Evolutionary conservation across 148 eudicot genomes (phyloP).

Genomic region (Pharnaceum exiguum): DNA sequence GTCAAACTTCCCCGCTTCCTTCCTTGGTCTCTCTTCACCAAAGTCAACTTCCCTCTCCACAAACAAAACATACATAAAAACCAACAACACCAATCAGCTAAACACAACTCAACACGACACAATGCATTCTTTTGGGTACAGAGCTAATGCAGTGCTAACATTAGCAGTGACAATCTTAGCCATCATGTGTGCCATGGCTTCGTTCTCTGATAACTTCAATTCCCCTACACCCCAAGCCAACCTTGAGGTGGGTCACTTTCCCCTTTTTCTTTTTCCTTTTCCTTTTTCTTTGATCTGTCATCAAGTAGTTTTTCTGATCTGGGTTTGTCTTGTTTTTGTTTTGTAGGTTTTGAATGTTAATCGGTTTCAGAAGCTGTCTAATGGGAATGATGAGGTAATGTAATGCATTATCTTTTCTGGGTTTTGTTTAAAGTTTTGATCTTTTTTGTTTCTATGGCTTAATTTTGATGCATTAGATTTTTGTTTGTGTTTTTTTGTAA

Average conservation of each 20-base stretch:
- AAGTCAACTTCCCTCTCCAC: too few relatives aligned
- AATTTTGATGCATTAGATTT: too few relatives aligned
- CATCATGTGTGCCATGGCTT: conserved; percentile 71
- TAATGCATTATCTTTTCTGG: background rate
- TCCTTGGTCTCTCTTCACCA: too few relatives aligned
- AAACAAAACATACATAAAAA: background rate
- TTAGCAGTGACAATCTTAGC: conserved; percentile 70
- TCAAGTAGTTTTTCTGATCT: conserved; percentile 7
- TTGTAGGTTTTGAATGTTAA: conserved; percentile 74
- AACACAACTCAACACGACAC: too few relatives aligned
- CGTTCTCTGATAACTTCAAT: conserved; percentile 79
- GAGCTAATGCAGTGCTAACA: conserved; percentile 83
- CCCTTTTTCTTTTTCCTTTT: background rate
- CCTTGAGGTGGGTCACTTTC: conserved; percentile 52
- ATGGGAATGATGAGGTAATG: conserved; percentile 90
- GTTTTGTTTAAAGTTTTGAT: background rate
- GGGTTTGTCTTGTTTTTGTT: conserved; percentile 11
- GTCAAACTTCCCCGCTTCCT: too few relatives aligned
- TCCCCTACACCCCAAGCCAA: conserved; percentile 54
- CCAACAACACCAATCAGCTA: too few relatives aligned
- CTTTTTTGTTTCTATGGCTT: background rate
- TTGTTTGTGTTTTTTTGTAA: background rate
- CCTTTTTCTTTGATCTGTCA: background rate
- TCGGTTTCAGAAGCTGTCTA: conserved; percentile 67
- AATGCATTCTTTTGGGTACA: conserved; percentile 84